These are phyloP conservation scores for Phaeosphaeria sp. DNA, from an alignment of 2,329 filamentous ascomycete species.

Conservation along the genomic window DNA sequence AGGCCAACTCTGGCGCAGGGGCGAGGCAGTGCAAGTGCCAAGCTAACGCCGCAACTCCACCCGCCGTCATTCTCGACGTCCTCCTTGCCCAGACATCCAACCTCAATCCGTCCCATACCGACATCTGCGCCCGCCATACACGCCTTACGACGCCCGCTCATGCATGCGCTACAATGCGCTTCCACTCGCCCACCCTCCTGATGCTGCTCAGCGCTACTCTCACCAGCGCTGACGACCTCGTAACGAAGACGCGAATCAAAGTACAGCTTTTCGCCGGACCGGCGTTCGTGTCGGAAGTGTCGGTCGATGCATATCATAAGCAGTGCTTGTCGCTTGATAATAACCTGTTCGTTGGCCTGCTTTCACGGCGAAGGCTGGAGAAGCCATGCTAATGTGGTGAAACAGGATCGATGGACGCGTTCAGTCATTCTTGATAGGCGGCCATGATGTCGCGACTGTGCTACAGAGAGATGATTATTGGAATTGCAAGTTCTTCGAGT, in stretches of 20 bases:
- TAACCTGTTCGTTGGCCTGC: constrained; percentile 32
- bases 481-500: constrained; percentile 46
- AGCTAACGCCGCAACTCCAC: not conserved
- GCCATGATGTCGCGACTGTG: constrained; percentile 34
- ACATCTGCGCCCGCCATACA: not conserved
- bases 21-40: not conserved
- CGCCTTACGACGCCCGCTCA: not conserved
- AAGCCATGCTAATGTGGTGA: not conserved
- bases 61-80: not conserved
- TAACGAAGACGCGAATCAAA: constrained; percentile 36
- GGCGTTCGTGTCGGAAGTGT: constrained; percentile 40
- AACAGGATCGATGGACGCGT: constrained; percentile 42
- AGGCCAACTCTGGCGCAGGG: not conserved
- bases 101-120: not conserved
- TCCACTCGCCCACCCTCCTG: constrained; percentile 6
- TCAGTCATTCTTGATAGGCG: constrained; percentile 40
- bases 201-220: constrained; percentile 8
- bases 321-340: constrained; percentile 40
- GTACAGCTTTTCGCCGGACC: constrained; percentile 43
- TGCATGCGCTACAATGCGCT: constrained; percentile 16
- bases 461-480: constrained; percentile 35
- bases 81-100: not conserved
- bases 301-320: constrained; percentile 38
- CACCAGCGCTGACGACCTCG: constrained; percentile 22
- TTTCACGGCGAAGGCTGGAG: not conserved